These are phyloP conservation scores for Haplographium delicatum DNA, from an alignment of 495 filamentous ascomycete genomes.

Conservation along the genomic window DNA sequence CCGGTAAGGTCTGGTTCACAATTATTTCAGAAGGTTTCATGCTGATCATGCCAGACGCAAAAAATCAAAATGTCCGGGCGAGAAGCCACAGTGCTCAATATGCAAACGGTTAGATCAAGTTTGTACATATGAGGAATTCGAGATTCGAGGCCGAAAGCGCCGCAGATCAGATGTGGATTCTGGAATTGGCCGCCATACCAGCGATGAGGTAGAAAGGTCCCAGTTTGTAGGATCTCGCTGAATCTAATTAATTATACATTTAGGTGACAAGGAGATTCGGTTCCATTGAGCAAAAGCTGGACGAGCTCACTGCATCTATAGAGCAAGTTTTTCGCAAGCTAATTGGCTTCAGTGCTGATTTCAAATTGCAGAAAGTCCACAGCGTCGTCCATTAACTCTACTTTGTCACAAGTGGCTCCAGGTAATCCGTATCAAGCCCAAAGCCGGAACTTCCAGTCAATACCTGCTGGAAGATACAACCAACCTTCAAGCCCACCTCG, in stretches of 20 bases:
- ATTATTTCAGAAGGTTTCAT: too few species aligned
- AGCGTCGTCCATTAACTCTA: too few species aligned
- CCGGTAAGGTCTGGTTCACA: constrained; percentile 1
- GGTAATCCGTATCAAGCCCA: too few species aligned
- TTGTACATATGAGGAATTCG: constrained; percentile 3
- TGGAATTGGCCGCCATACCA: neutral
- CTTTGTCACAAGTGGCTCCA: too few species aligned
- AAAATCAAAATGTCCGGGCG: constrained; percentile 12
- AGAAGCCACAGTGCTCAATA: constrained; percentile 10
- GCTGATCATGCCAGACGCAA: constrained; percentile 3
- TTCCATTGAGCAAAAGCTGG: constrained; percentile 7
- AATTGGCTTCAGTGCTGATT: too few species aligned
- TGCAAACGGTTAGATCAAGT: constrained; percentile 7
- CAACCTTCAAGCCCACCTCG: too few species aligned
- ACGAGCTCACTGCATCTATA: constrained; percentile 7
- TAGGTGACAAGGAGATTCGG: constrained; percentile 8
- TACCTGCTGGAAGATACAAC: too few species aligned
- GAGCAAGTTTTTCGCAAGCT: too few species aligned
- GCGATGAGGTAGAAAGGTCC: neutral
- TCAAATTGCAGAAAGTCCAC: too few species aligned
- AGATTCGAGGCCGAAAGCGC: neutral
- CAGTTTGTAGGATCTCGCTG: too few species aligned
- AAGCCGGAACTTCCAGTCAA: too few species aligned
- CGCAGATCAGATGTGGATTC: neutral
- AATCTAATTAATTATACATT: too few species aligned